Conservation (phyloP, 2,329 filamentous ascomycete genomes). For the Rhynchosporium agropyri region DNA sequence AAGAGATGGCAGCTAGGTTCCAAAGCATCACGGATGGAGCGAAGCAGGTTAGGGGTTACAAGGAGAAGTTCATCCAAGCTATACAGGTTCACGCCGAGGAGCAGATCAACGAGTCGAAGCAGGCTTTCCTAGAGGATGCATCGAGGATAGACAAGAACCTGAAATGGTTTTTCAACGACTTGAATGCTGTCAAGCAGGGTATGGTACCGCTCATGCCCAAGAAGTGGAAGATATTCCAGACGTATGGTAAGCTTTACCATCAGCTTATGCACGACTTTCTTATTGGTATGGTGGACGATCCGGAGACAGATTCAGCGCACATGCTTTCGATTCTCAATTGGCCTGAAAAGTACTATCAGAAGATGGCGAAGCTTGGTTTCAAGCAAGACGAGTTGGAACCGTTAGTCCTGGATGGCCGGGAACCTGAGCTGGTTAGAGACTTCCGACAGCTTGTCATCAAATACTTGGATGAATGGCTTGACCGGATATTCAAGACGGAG, state of each 20-base stretch:
- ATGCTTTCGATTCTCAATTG: constrained; percentile 92
- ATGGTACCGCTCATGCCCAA: constrained; percentile 92
- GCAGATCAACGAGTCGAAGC: constrained; percentile 62
- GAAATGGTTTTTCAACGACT: constrained; percentile 97
- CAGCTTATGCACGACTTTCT: constrained; percentile 94
- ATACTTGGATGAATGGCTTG: constrained; percentile 96
- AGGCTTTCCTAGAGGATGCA: constrained; percentile 81
- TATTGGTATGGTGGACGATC: constrained; percentile 78
- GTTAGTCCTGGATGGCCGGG: constrained; percentile 87
- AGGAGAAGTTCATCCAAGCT: constrained; percentile 85
- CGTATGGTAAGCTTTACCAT: constrained; percentile 90
- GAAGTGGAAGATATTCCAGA: constrained; percentile 94
- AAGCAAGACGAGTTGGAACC: constrained; percentile 74
- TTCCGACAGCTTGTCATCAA: constrained; percentile 95
- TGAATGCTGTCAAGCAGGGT: constrained; percentile 90
- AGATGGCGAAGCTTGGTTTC: constrained; percentile 90
- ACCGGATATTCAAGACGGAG: constrained; percentile 84
- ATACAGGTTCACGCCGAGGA: constrained; percentile 64
- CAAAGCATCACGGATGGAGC: constrained; percentile 94
- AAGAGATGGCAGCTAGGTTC: constrained; percentile 89
- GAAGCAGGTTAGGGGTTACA: constrained; percentile 91
- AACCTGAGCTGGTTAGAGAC: constrained; percentile 86
- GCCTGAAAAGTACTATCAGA: constrained; percentile 93
- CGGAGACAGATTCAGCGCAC: constrained; percentile 81
- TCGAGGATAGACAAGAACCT: constrained; percentile 82